Base-by-base conservation (phyloP, 208 protist genomes). In the Trypanosoma conorhini region DNA sequence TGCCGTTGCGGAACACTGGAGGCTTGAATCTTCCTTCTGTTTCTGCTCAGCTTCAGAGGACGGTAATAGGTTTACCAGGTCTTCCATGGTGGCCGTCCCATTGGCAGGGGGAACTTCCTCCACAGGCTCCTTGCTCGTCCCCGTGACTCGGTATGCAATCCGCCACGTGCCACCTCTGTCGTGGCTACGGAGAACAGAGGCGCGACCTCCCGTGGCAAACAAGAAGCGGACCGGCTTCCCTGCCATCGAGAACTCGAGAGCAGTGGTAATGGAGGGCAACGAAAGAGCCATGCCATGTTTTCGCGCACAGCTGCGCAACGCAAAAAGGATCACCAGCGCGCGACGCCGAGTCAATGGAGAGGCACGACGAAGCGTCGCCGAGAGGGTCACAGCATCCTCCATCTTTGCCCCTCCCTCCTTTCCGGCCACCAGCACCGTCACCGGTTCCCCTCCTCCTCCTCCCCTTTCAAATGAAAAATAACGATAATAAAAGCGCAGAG, bases 141-240 rank as follows among this genome's bases (percentile, higher is more conserved):
- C 38, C 2, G 33, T 52, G 5, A 38, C 33, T 62, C 64, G 44
- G 48, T 67, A 70, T 21, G 56, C 46, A 62, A 62, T 44, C 46
- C 72, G 72, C 89, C 89, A 94, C 24, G 84, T 83, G 19, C 40
- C 44, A 15, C 89, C 89, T 40, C 75, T 62, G 67, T 94, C 86
- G n/a, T 86, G 74, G 62, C 84, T 91, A 22, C 89, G 83, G 8
- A 92, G 57, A 26, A 94, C 70, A 35, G 72, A 72, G 26, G 67
- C 74, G 62, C 86, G 88, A 42, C 57, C 81, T 8, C 79, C 83
- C 13, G 85, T 67, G 7, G 77, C 82, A 69, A 94, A 87, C 35
- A 92, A 62, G 72, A 94, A 94, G 10, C 84, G 77, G 31, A 61
- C 57, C 48, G 72, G 72, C 26, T n/a, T 65, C 33, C 59, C 50